These are phyloP conservation scores for Beauveria brongniartii DNA, from an alignment of 2,329 filamentous ascomycete genomes.

Conservation along the genomic window DNA sequence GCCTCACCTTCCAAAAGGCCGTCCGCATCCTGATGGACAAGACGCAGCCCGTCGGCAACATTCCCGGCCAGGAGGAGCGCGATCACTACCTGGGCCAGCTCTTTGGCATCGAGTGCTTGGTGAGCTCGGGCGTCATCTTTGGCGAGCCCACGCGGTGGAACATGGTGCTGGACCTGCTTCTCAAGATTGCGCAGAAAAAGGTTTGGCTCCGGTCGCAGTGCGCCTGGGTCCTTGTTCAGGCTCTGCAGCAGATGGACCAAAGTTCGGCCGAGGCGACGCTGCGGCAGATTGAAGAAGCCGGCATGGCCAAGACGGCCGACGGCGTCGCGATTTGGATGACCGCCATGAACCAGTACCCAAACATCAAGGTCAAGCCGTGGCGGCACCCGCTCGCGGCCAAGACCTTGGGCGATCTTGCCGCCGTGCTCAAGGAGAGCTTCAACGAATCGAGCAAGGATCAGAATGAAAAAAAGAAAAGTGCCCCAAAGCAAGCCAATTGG, in stretches of 20 bases:
- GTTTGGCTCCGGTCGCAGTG: constrained; percentile 86
- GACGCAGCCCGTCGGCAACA: constrained; percentile 44
- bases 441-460: constrained; percentile 42
- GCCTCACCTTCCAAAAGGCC: constrained; percentile 47
- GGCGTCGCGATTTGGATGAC: constrained; percentile 84
- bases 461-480: constrained; percentile 29
- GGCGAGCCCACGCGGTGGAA: constrained; percentile 51
- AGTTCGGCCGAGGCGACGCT: constrained; percentile 55
- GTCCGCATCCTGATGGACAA: constrained; percentile 47
- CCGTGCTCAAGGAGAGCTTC: constrained; percentile 70
- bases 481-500: constrained; percentile 61
- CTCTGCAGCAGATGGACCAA: constrained; percentile 53
- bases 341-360: constrained; percentile 54
- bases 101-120: constrained; percentile 79
- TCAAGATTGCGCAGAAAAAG: constrained; percentile 70
- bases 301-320: constrained; percentile 73
- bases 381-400: constrained; percentile 64
- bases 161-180: constrained; percentile 61
- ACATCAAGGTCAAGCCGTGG: constrained; percentile 63
- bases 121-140: constrained; percentile 70
- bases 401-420: constrained; percentile 60
- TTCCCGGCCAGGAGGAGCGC: constrained; percentile 66
- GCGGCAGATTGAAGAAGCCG: constrained; percentile 51
- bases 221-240: constrained; percentile 71
- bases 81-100: constrained; percentile 79